Evolutionary conservation across 108 stramenopile genomes (phyloP).

Genomic region (Conticribra weissflogii): DNA sequence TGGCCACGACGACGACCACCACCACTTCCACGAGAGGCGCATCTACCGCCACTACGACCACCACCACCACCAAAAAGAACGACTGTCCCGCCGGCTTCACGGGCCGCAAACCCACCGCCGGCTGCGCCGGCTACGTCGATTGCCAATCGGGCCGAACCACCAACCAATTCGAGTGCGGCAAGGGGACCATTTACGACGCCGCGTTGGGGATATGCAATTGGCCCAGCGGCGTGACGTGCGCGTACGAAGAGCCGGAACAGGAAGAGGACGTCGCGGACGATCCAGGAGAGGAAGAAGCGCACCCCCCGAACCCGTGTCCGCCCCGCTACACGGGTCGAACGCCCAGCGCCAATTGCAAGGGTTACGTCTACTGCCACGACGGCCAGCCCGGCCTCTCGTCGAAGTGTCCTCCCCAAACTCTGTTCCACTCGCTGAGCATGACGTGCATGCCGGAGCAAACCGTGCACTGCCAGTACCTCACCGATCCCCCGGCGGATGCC

Average conservation of each 20-base stretch:
- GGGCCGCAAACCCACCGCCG: conserved; percentile 17
- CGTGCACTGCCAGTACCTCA: not conserved
- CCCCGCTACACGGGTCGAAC: conserved; percentile 7
- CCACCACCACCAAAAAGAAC: not conserved
- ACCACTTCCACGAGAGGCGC: no score
- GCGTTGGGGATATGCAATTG: conserved; percentile 22
- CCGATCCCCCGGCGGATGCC: not conserved
- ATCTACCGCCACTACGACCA: not conserved
- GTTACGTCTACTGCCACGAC: conserved; percentile 13
- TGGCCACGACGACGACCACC: no score
- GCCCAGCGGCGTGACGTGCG: conserved; percentile 15
- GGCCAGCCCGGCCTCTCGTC: conserved; percentile 13
- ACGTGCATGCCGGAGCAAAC: not conserved
- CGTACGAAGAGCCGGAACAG: not conserved
- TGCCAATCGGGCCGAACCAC: conserved; percentile 15
- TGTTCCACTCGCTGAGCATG: conserved; percentile 14
- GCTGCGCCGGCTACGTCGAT: conserved; percentile 27
- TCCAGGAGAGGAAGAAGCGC: not conserved
- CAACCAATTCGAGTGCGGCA: not conserved
- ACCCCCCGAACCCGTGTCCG: no score
- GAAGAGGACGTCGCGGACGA: conserved; percentile 1
- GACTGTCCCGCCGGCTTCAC: conserved; percentile 15
- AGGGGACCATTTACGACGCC: conserved; percentile 26
- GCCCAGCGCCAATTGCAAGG: conserved; percentile 19
- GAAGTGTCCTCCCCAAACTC: conserved; percentile 8